Conservation (phyloP, 2,329 filamentous ascomycete species). For the Colletotrichum sidae region DNA sequence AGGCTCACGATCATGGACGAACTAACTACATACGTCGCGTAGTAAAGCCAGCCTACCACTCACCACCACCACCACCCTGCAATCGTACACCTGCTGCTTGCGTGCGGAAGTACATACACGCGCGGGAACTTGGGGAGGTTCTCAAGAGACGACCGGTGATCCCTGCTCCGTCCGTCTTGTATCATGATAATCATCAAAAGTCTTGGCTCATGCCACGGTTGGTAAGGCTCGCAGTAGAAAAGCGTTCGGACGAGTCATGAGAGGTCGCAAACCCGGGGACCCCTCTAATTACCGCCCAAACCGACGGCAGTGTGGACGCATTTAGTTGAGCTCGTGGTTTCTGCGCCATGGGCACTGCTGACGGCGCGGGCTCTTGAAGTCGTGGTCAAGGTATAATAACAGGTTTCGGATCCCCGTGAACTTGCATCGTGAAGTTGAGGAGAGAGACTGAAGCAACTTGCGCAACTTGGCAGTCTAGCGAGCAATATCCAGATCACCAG, state of each 20-base stretch:
- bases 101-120: no score
- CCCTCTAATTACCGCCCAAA: constrained; percentile 22
- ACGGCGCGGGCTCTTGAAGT: not conserved
- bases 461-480: constrained; percentile 14
- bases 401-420: constrained; percentile 13
- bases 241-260: constrained; percentile 19
- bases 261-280: constrained; percentile 11
- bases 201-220: constrained; percentile 26
- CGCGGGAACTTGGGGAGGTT: no score
- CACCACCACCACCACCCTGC: no score
- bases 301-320: constrained; percentile 4
- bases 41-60: no score
- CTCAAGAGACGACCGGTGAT: no score
- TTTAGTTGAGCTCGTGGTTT: constrained; percentile 1
- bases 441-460: not conserved
- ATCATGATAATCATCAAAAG: constrained; percentile 11
- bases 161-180: not conserved
- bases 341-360: no score
- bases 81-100: no score
- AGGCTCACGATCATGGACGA: no score
- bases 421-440: not conserved
- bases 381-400: constrained; percentile 19
- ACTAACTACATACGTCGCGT: no score
- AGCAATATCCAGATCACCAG: not conserved
- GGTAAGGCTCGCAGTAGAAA: not conserved